A percentile compares a stretch with the other conserved stretches of the same genome.
These are phyloP conservation scores for Coniophora puteana DNA, from an alignment of 1,284 basidiomycete species.

Conservation along the genomic window DNA sequence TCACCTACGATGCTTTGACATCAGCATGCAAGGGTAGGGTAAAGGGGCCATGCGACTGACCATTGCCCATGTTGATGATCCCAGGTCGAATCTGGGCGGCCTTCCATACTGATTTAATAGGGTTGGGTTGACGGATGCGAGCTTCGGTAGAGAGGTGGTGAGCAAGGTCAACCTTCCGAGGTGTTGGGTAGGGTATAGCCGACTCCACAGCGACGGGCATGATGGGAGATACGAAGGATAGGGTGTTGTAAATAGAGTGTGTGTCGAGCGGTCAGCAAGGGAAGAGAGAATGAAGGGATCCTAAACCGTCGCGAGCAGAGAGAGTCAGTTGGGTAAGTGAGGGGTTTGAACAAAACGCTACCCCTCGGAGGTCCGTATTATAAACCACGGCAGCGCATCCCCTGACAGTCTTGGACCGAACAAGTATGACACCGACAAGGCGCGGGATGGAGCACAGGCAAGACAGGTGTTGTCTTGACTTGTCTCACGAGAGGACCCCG, in stretches of 20 bases:
- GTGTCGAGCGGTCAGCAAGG: constrained; percentile 11
- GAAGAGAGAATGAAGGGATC: constrained; percentile 14
- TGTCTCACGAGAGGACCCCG: too few relatives aligned
- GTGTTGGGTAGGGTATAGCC: constrained; percentile 17
- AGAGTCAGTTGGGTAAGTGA: neutral
- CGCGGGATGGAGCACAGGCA: too few relatives aligned
- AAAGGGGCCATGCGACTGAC: constrained; percentile 10
- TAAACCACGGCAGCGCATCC: too few relatives aligned
- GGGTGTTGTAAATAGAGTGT: too few relatives aligned
- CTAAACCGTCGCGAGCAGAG: constrained; percentile 22
- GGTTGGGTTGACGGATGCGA: constrained; percentile 26
- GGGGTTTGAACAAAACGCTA: neutral
- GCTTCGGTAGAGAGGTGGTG: constrained; percentile 28
- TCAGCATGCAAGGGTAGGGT: constrained; percentile 1
- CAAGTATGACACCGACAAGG: too few relatives aligned
- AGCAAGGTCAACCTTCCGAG: constrained; percentile 24
- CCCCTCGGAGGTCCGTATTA: too few relatives aligned
- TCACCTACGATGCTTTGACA: constrained; percentile 17
- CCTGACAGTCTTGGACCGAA: too few relatives aligned
- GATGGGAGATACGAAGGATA: too few relatives aligned
- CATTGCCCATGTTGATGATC: constrained; percentile 32
- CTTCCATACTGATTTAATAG: constrained; percentile 30
- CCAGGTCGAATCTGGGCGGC: constrained; percentile 28
- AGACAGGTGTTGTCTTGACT: too few relatives aligned
- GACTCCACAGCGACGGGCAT: too few relatives aligned